phyloP scores from a whole-genome alignment of 108 stramenopile genomes.

The Cyclotella atomus region DNA sequence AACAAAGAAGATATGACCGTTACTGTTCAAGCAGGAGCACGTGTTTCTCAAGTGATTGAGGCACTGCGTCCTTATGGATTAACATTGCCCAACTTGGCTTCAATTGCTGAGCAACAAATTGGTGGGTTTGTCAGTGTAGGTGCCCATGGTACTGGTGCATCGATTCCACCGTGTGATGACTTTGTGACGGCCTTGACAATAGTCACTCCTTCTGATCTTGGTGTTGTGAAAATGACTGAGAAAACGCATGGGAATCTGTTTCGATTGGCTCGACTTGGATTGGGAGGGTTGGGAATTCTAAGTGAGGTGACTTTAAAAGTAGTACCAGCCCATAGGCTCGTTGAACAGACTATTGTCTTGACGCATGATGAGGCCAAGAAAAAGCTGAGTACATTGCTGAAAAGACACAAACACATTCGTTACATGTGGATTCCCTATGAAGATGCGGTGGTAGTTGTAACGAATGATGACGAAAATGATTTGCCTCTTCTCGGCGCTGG shows the following conservation, averaged over 20 bases:
- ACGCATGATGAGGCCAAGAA: slow-evolving; percentile 78
- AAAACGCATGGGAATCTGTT: slow-evolving; percentile 76
- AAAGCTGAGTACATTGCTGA: slow-evolving; percentile 60
- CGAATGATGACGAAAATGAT: slow-evolving; percentile 82
- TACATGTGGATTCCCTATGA: slow-evolving; percentile 99
- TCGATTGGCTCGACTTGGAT: slow-evolving; percentile 85
- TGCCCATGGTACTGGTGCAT: slow-evolving; percentile 97
- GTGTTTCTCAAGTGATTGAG: slow-evolving; percentile 85
- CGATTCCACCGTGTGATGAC: slow-evolving; percentile 93
- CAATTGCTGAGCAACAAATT: slow-evolving; percentile 97
- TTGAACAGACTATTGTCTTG: slow-evolving; percentile 91
- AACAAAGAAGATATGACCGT: slow-evolving; percentile 82
- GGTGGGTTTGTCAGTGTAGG: slow-evolving; percentile 95
- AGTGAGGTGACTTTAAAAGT: slow-evolving; percentile 91
- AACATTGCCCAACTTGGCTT: slow-evolving; percentile 95
- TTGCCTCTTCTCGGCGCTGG: slow-evolving; percentile 40
- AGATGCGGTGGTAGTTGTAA: slow-evolving; percentile 95
- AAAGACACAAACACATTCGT: slow-evolving; percentile 91
- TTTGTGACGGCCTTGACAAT: slow-evolving; percentile 90
- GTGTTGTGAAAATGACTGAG: slow-evolving; percentile 71
- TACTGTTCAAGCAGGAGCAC: slow-evolving; percentile 93
- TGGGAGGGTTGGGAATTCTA: slow-evolving; percentile 96
- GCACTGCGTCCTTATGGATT: slow-evolving; percentile 75
- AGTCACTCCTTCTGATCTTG: slow-evolving; percentile 87
- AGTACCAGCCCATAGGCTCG: slow-evolving; percentile 88